Percentiles rank a stretch among this genome's conserved stretches.
Conservation (phyloP, 2,329 filamentous ascomycete species). For the Dothistroma pini region DNA sequence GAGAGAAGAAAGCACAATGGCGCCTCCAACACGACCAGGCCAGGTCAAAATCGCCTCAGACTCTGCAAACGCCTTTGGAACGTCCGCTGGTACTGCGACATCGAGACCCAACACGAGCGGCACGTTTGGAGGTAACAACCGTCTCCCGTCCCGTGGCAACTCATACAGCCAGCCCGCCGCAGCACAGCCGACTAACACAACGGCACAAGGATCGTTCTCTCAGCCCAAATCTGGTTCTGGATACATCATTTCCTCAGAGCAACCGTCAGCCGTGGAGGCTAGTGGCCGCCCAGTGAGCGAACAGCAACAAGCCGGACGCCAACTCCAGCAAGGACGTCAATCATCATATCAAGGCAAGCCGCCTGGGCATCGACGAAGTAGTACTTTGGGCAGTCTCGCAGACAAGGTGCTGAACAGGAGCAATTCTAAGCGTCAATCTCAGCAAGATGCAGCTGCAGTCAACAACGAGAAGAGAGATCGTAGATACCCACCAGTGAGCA, state of each 20-base stretch:
- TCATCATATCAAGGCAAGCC: slow-evolving; percentile 58
- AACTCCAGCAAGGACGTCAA: slow-evolving; percentile 47
- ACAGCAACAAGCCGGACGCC: slow-evolving; percentile 43
- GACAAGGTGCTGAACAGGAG: slow-evolving; percentile 80
- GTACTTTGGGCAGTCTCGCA: slow-evolving; percentile 57
- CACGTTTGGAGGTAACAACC: slow-evolving; percentile 58
- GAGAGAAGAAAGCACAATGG: slow-evolving; percentile 28
- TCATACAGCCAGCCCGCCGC: slow-evolving; percentile 86
- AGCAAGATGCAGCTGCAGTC: slow-evolving; percentile 42
- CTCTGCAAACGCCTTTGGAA: slow-evolving; percentile 36
- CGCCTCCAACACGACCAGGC: slow-evolving; percentile 38
- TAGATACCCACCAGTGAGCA: slow-evolving; percentile 86
- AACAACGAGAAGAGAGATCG: slow-evolving; percentile 57
- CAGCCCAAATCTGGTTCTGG: slow-evolving; percentile 63
- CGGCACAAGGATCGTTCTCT: slow-evolving; percentile 83
- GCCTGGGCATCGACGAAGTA: slow-evolving; percentile 67
- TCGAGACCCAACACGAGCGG: slow-evolving; percentile 75
- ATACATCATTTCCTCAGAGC: slow-evolving; percentile 63
- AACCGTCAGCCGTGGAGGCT: slow-evolving; percentile 43
- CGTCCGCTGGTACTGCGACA: slow-evolving; percentile 38
- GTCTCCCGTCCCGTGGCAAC: slow-evolving; percentile 67
- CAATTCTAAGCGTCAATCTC: slow-evolving; percentile 32
- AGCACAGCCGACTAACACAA: slow-evolving; percentile 81
- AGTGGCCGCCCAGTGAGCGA: slow-evolving; percentile 56
- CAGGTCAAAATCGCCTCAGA: slow-evolving; percentile 53